A percentile compares a stretch with the other conserved stretches of the same genome.
Conservation (phyloP, 2,329 filamentous ascomycete species). For the Fusarium sp. region DNA sequence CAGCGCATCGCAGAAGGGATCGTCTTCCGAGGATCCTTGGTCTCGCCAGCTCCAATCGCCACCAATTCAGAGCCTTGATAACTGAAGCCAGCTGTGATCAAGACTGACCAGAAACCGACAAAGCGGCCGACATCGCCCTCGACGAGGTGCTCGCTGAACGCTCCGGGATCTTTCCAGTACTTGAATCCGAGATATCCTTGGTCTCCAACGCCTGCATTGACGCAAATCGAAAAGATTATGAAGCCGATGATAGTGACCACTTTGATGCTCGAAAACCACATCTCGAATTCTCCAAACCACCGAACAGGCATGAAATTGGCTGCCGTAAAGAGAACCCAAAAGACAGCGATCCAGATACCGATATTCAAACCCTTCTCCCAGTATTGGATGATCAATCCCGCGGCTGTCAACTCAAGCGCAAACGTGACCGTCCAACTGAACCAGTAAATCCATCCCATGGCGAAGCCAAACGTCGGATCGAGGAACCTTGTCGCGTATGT, state of each 20-base stretch:
- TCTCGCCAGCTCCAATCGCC: slow-evolving; percentile 51
- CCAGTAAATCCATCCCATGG: slow-evolving; percentile 72
- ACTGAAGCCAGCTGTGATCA: slow-evolving; percentile 65
- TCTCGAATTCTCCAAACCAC: slow-evolving; percentile 72
- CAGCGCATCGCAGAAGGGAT: slow-evolving; percentile 51
- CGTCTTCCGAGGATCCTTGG: slow-evolving; percentile 50
- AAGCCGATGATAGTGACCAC: slow-evolving; percentile 70
- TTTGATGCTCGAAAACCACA: slow-evolving; percentile 72
- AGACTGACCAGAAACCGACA: slow-evolving; percentile 70
- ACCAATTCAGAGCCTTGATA: slow-evolving; percentile 50
- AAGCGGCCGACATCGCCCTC: slow-evolving; percentile 66
- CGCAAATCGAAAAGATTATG: slow-evolving; percentile 60
- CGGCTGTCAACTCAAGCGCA: slow-evolving; percentile 70
- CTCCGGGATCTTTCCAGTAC: slow-evolving; percentile 58
- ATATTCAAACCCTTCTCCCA: slow-evolving; percentile 67
- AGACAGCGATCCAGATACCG: slow-evolving; percentile 71
- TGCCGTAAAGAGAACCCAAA: slow-evolving; percentile 66
- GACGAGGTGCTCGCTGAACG: slow-evolving; percentile 63
- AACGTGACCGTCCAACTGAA: slow-evolving; percentile 71
- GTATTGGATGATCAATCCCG: slow-evolving; percentile 70
- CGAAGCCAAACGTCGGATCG: slow-evolving; percentile 68
- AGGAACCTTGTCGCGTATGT: slow-evolving; percentile 65
- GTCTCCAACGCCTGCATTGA: slow-evolving; percentile 69
- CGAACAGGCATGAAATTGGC: slow-evolving; percentile 70
- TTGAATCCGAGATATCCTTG: slow-evolving; percentile 58